A percentile compares a stretch with the other conserved stretches of the same genome.
phyloP scores from a whole-genome alignment of 1,284 basidiomycete genomes.

The Caloboletus firmus region DNA sequence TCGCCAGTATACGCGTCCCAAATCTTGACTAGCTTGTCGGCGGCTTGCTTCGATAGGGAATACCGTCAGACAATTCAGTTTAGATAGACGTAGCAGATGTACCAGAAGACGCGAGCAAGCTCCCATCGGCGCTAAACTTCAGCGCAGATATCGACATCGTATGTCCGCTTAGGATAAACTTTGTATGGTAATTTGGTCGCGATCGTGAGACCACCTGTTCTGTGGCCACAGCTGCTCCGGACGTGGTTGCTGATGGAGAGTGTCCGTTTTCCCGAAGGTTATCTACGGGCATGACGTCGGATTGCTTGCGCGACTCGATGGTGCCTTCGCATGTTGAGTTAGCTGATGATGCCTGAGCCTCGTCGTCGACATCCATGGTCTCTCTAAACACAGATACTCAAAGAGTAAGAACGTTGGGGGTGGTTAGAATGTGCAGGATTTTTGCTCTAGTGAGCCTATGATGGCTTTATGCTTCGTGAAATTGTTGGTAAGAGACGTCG shows the following conservation, averaged over 20 bases:
- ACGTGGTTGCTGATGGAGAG: not conserved
- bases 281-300: constrained; percentile 15
- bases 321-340: not conserved
- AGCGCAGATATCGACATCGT: constrained; percentile 71
- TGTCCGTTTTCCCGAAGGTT: constrained; percentile 1
- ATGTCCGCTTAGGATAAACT: constrained; percentile 69
- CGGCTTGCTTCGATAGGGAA: constrained; percentile 53
- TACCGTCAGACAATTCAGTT: constrained; percentile 21
- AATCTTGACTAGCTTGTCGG: constrained; percentile 77
- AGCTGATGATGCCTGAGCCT: not conserved
- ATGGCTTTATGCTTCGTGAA: not conserved
- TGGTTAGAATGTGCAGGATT: not conserved
- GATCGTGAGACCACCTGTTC: constrained; percentile 3
- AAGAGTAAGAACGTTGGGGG: not conserved
- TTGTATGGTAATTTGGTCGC: constrained; percentile 42
- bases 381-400: not conserved
- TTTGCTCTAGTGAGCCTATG: not conserved
- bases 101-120: constrained; percentile 74
- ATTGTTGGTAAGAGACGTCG: not conserved
- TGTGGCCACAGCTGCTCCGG: not conserved
- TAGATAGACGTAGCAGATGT: constrained; percentile 31
- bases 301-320: constrained; percentile 5
- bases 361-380: constrained; percentile 23
- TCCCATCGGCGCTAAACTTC: constrained; percentile 79
- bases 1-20: constrained; percentile 75